Percentiles rank a stretch among this genome's conserved stretches.
phyloP scores from a whole-genome alignment of 2,329 filamentous ascomycete species.

The Calonectria hawksworthii region DNA sequence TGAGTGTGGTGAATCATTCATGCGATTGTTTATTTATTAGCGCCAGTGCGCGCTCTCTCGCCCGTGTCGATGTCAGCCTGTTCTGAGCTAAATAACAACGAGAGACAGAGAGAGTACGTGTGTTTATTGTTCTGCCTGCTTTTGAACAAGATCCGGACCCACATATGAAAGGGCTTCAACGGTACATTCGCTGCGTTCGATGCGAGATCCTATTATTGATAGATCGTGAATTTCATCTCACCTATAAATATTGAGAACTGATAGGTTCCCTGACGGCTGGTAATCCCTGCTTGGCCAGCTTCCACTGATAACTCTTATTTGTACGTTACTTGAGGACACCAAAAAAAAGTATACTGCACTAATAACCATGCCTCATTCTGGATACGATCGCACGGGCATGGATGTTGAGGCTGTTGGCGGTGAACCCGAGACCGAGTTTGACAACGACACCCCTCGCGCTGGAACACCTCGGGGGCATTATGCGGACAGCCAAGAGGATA shows the following conservation, averaged over 20 bases:
- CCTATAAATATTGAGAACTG: background rate
- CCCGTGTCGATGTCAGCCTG: no score
- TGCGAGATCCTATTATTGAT: background rate
- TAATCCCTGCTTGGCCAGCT: background rate
- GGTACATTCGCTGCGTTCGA: background rate
- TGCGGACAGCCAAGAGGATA: background rate
- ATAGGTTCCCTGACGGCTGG: background rate
- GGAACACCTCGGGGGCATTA: background rate
- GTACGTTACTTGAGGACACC: no score
- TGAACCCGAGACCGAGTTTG: background rate
- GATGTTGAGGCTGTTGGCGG: background rate
- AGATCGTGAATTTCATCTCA: background rate
- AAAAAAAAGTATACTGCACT: background rate
- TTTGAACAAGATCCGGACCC: background rate
- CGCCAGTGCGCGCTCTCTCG: background rate
- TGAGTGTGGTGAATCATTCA: background rate
- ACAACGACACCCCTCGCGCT: slow-evolving; percentile 6
- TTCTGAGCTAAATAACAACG: background rate
- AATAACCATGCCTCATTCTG: slow-evolving; percentile 1
- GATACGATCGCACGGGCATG: background rate
- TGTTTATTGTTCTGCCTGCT: background rate
- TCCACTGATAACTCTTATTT: background rate
- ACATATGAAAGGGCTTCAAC: background rate
- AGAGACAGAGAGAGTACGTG: background rate
- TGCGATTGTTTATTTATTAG: background rate